These are phyloP conservation scores for Tetrapisispora taiwanensis DNA, from an alignment of 805 yeast species.

Conservation along the genomic window DNA sequence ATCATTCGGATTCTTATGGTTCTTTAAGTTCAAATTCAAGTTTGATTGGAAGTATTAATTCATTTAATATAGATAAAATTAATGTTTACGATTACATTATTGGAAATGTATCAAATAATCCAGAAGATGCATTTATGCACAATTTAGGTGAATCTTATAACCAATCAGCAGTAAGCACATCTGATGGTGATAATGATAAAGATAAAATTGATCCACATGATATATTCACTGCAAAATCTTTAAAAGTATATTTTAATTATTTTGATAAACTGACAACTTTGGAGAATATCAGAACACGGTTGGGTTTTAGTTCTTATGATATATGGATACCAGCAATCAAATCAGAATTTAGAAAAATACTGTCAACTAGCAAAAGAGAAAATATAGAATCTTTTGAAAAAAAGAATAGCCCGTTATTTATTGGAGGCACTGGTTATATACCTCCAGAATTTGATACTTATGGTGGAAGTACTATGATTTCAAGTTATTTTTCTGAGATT, in stretches of 20 bases:
- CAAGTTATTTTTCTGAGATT: slow-evolving; percentile 28
- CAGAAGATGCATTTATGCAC: neutral
- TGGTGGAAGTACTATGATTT: slow-evolving; percentile 16
- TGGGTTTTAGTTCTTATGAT: slow-evolving; percentile 10
- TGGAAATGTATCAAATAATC: neutral
- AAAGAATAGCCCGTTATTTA: slow-evolving; percentile 18
- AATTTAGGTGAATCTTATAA: neutral
- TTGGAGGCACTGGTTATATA: slow-evolving; percentile 17
- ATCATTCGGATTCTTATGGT: neutral
- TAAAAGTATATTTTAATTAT: slow-evolving; percentile 14
- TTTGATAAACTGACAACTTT: slow-evolving; percentile 13
- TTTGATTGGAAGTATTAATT: neutral
- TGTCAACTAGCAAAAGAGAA: neutral
- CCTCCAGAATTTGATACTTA: slow-evolving; percentile 16
- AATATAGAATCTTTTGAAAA: slow-evolving; percentile 6
- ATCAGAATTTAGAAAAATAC: slow-evolving; percentile 6
- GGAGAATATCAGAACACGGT: slow-evolving; percentile 8
- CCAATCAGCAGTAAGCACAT: no score
- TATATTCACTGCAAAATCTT: slow-evolving; percentile 1
- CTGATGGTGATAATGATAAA: neutral
- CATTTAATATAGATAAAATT: neutral
- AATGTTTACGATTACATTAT: slow-evolving; percentile 1
- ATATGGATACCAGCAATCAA: slow-evolving; percentile 22
- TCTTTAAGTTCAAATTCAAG: neutral
- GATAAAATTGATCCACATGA: neutral